Evolutionary conservation across 2,329 filamentous ascomycete genomes (phyloP).

Genomic region (Trichophyton equinum): DNA sequence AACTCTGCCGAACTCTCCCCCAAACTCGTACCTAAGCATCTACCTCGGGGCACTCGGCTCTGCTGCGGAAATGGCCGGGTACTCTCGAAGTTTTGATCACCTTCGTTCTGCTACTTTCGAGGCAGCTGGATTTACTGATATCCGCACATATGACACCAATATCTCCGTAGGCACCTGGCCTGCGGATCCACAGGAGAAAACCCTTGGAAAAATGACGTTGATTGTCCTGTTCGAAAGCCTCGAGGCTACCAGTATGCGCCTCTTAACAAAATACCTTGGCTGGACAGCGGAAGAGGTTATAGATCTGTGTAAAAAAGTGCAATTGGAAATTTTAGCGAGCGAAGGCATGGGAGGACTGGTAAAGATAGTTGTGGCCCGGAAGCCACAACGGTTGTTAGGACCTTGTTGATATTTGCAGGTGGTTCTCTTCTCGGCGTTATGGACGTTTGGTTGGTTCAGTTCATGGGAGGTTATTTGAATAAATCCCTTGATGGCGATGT

Average conservation of each 20-base stretch:
- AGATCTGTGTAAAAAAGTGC: slow-evolving; percentile 29
- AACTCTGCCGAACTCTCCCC: slow-evolving; percentile 13
- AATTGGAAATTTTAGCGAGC: slow-evolving; percentile 23
- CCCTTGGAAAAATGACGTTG: slow-evolving; percentile 32
- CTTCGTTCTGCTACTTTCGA: slow-evolving; percentile 29
- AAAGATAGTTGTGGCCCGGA: slow-evolving; percentile 22
- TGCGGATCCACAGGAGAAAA: slow-evolving; percentile 22
- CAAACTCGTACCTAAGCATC: slow-evolving; percentile 24
- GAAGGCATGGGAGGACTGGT: slow-evolving; percentile 19
- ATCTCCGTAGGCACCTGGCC: slow-evolving; percentile 30
- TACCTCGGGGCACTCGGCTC: slow-evolving; percentile 25
- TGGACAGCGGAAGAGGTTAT: slow-evolving; percentile 26
- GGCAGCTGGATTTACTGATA: slow-evolving; percentile 34
- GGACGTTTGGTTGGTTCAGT: background rate
- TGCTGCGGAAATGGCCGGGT: slow-evolving; percentile 30
- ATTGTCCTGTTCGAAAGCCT: slow-evolving; percentile 30
- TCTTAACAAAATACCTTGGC: slow-evolving; percentile 23
- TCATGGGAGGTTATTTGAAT: too few species aligned
- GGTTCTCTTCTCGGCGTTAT: background rate
- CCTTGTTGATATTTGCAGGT: background rate
- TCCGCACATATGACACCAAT: slow-evolving; percentile 27
- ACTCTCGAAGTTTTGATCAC: slow-evolving; percentile 33
- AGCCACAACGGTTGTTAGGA: slow-evolving; percentile 12
- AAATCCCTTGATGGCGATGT: too few species aligned
- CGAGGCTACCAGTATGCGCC: slow-evolving; percentile 27